Percentiles rank a stretch among this genome's conserved stretches.
Evolutionary conservation across 2,329 filamentous ascomycete genomes (phyloP).

Genomic region (Fusarium sp.): DNA sequence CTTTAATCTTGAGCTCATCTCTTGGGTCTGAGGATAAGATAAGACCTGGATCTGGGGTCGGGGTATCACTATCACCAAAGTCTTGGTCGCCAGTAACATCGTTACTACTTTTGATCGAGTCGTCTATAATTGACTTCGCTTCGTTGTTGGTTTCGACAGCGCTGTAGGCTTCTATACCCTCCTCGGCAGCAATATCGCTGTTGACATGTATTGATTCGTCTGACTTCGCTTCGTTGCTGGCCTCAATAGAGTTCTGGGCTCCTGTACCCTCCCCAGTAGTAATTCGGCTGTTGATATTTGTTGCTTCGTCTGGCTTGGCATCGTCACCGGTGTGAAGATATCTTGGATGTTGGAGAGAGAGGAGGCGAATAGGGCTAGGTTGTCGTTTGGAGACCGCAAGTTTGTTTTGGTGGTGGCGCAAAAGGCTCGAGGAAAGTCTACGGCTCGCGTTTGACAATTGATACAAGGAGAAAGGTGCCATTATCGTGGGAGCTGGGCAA

Average conservation of each 20-base stretch:
- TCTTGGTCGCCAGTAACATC: neutral
- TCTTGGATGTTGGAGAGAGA: neutral
- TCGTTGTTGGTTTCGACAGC: neutral
- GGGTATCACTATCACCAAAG: neutral
- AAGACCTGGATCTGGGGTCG: neutral
- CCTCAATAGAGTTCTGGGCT: neutral
- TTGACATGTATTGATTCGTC: neutral
- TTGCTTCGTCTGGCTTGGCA: neutral
- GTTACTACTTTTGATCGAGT: neutral
- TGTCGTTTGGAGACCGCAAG: neutral
- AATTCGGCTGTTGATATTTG: neutral
- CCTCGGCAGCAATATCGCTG: neutral
- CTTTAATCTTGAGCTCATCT: neutral
- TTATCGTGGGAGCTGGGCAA: neutral
- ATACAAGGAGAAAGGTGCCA: neutral
- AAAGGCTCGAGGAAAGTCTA: neutral
- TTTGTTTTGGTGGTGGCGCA: neutral
- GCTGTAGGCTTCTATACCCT: neutral
- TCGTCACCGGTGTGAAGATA: neutral
- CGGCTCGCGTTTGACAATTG: neutral
- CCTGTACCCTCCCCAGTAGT: neutral
- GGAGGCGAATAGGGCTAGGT: neutral
- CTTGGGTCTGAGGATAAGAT: neutral
- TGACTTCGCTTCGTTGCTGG: neutral
- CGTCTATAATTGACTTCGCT: neutral